phyloP scores from a whole-genome alignment of 2,329 filamentous ascomycete species.

The Aureobasidium sp. region DNA sequence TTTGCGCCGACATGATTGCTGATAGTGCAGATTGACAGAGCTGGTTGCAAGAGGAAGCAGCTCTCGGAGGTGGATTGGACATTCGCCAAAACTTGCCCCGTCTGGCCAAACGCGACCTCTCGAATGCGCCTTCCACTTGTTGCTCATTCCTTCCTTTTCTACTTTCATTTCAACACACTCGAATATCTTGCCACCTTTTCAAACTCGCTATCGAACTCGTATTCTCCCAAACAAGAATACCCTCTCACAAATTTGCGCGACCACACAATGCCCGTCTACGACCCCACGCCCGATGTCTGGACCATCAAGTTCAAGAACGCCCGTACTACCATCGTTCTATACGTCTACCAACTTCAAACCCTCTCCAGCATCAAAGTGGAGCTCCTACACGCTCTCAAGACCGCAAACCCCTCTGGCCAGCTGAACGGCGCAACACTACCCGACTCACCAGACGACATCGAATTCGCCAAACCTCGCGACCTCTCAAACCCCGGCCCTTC shows the following conservation, averaged over 20 bases:
- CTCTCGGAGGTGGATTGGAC: conserved; percentile 2
- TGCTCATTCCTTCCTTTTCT: not conserved
- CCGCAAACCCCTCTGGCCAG: conserved; percentile 30
- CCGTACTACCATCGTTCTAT: conserved; percentile 39
- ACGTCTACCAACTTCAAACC: conserved; percentile 36
- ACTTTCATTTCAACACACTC: not conserved
- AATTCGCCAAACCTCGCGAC: conserved; percentile 35
- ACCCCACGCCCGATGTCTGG: conserved; percentile 25
- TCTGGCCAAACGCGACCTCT: not conserved
- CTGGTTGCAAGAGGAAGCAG: not conserved
- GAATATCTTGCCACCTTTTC: not conserved
- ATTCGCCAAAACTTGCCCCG: conserved; percentile 4
- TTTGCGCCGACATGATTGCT: not conserved
- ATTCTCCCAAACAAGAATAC: not conserved
- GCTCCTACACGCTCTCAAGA: conserved; percentile 34
- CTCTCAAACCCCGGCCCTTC: conserved; percentile 29
- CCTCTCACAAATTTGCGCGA: not conserved
- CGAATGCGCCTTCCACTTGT: not conserved
- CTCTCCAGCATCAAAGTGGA: conserved; percentile 33
- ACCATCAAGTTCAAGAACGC: conserved; percentile 41
- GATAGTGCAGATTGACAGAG: not conserved
- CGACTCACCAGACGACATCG: conserved; percentile 30
- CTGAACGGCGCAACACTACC: conserved; percentile 33
- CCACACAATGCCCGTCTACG: conserved; percentile 18
- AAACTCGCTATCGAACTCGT: not conserved